phyloP scores from a whole-genome alignment of 768 basidiomycete genomes.

The Mrakia gelida region DNA sequence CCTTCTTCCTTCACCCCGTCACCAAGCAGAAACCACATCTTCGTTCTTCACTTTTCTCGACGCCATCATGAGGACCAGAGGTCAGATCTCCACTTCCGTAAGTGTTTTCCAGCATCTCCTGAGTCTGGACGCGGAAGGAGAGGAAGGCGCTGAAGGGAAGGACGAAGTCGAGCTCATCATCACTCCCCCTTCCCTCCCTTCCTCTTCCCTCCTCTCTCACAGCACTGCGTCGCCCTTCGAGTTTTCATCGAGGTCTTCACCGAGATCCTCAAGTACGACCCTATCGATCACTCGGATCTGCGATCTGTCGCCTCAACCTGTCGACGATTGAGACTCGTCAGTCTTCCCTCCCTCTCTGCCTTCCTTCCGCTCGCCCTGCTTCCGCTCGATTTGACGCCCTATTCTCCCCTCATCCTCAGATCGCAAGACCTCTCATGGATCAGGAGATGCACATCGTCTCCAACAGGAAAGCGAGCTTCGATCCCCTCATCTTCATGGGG shows the following conservation, averaged over 20 bases:
- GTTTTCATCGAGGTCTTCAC: not conserved
- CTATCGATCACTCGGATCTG: too few species aligned
- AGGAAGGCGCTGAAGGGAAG: not conserved
- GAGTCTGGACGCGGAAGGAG: not conserved
- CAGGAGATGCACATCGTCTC: not conserved
- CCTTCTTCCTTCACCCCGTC: too few species aligned
- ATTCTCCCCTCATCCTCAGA: not conserved
- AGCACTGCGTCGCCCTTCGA: not conserved
- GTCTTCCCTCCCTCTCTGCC: too few species aligned
- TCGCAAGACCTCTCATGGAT: not conserved
- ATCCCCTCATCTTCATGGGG: not conserved
- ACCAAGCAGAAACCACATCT: too few species aligned
- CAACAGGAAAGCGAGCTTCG: not conserved
- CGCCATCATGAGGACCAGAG: too few species aligned
- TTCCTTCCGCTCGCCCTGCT: not conserved
- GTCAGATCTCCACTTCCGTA: too few species aligned
- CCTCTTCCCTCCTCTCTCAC: not conserved
- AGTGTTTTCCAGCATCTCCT: too few species aligned
- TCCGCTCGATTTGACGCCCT: not conserved
- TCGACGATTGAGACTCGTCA: too few species aligned
- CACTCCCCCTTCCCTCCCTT: not conserved
- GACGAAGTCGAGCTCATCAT: not conserved
- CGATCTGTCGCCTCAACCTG: too few species aligned
- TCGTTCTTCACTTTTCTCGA: too few species aligned
- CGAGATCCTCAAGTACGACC: not conserved